Evolutionary conservation across 2,329 filamentous ascomycete species (phyloP).

Genomic region (Epicoccum sorghinum): DNA sequence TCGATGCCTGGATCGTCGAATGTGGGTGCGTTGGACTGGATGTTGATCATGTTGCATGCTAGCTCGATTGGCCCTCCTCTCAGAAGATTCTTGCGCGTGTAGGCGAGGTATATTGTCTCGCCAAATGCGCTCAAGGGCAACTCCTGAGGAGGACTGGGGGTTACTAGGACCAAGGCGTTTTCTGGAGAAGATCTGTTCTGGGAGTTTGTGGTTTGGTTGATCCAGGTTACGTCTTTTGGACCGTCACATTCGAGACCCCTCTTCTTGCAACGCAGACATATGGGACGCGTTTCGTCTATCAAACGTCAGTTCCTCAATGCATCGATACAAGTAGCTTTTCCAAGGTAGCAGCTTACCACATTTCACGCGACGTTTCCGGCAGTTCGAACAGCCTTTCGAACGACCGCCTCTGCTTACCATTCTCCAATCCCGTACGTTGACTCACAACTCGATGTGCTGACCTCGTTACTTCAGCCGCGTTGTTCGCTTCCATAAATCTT

Average conservation of each 20-base stretch:
- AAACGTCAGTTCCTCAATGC: neutral
- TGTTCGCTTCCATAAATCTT: neutral
- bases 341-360: conserved; percentile 27
- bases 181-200: neutral
- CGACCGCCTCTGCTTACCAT: conserved; percentile 41
- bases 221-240: conserved; percentile 33
- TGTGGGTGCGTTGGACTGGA: neutral
- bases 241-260: conserved; percentile 32
- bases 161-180: neutral
- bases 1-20: conserved; percentile 18
- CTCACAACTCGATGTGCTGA: neutral
- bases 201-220: conserved; percentile 21
- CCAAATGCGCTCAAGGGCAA: conserved; percentile 31
- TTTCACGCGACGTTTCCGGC: conserved; percentile 35
- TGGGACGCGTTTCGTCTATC: conserved; percentile 34
- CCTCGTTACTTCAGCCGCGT: no score
- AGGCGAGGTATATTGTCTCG: conserved; percentile 35
- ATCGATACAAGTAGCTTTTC: neutral
- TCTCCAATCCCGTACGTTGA: neutral
- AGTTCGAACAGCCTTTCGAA: conserved; percentile 36
- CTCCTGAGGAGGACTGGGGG: conserved; percentile 3
- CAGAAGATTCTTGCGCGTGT: conserved; percentile 34
- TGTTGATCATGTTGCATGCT: conserved; percentile 32
- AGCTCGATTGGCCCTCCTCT: conserved; percentile 33
- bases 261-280: conserved; percentile 33